Evolutionary conservation across 2,329 filamentous ascomycete genomes (phyloP), one percentile per base, ranked within the genome.

Genomic region (Aspergillus ibericus): DNA sequence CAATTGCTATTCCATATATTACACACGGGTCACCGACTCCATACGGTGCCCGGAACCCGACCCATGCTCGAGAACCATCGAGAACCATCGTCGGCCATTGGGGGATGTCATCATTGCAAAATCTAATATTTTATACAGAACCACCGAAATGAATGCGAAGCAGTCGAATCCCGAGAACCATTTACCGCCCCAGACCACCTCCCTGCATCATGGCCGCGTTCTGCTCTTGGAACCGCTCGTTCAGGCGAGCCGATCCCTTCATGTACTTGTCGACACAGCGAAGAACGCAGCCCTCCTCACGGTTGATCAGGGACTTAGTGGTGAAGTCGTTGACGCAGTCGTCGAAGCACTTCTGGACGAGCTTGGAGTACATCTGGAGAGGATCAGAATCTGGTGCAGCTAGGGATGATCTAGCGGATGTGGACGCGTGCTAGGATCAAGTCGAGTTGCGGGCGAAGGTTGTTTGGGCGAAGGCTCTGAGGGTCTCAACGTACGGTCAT

Each of bases 251-350:
- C 65, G 91, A 91, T 63, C 89, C 89, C 77, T 96, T 95, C 83
- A 98, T 88, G 79, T 91, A 91, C 83, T 99, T 99, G 80, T 95
- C 90, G 62, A 98, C 93, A 79, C 95, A 99, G 71, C 92, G 90
- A 80, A 91, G 88, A 71, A 98, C 88, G 81, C 95, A 99, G 76
- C 90, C 89, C 72, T 90, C 90, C 81, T 99, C 95, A 75, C 91
- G 89, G 67, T 88, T 85, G 63, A 90, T 89, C 66, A 99, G 86
- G 50, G 92, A 91, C 82, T 98, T 98, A 81, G 92, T 96, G 72
- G 93, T 96, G 85, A 99, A 99, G 83, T 98, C 93, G 79, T 93
- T 93, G 80, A 99, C 87, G 83, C 95, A 99, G 79, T 95, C 89
- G 76, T 91, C 88, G 85, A 99, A 99, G 86, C 95, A 99, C 63